Conservation (phyloP, 768 basidiomycete genomes). For the Phlebiopsis gigantea region DNA sequence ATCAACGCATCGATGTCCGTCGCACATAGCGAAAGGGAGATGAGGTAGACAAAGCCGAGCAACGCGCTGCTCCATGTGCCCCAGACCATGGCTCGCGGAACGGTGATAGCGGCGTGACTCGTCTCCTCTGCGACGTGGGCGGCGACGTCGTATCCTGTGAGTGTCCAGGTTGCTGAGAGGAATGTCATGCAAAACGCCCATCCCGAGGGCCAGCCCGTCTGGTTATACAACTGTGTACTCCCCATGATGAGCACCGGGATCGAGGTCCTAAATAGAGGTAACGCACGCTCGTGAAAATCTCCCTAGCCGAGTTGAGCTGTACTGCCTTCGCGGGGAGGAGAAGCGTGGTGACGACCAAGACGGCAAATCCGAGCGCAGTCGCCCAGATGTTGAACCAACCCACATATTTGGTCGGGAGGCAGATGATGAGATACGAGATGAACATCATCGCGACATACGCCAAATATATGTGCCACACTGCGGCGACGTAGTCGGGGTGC, state of each 20-base stretch:
- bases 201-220: conserved; percentile 13
- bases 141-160: conserved; percentile 15
- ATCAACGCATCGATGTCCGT: conserved; percentile 13
- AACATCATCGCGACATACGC: conserved; percentile 18
- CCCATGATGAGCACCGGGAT: background rate
- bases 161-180: conserved; percentile 14
- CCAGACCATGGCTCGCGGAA: conserved; percentile 16
- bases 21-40: conserved; percentile 11
- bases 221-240: conserved; percentile 6
- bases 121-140: conserved; percentile 19
- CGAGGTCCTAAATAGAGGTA: background rate
- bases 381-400: conserved; percentile 20
- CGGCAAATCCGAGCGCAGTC: conserved; percentile 6
- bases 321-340: conserved; percentile 7
- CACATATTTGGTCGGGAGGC: conserved; percentile 14
- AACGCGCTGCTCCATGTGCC: conserved; percentile 10
- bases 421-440: conserved; percentile 16
- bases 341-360: conserved; percentile 10
- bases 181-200: conserved; percentile 18
- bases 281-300: conserved; percentile 9
- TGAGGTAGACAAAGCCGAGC: conserved; percentile 13
- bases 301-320: conserved; percentile 10
- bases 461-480: conserved; percentile 15
- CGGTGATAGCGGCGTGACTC: conserved; percentile 9
- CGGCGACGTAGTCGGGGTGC: conserved; percentile 10